phyloP scores from a whole-genome alignment of 257 asterid species.

The Solanum lycopersicoides region DNA sequence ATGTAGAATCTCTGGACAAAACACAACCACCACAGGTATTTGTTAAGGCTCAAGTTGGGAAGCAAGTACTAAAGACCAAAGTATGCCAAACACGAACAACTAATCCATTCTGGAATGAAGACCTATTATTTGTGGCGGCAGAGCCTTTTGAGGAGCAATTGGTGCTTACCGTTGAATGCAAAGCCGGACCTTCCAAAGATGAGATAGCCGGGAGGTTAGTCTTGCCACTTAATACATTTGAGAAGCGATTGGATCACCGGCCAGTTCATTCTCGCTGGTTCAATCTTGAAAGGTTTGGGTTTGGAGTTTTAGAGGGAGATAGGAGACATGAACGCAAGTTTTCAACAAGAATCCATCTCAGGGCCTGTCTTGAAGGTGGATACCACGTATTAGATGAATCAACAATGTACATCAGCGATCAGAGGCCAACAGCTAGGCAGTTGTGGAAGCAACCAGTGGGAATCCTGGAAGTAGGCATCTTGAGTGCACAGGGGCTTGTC shows the following conservation, averaged over 20 bases:
- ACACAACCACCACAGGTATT: constrained; percentile 41
- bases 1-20: constrained; percentile 41
- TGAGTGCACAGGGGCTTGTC: constrained; percentile 46
- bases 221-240: constrained; percentile 31
- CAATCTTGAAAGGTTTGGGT: constrained; percentile 45
- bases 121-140: constrained; percentile 53
- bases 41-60: constrained; percentile 69
- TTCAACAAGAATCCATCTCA: constrained; percentile 45
- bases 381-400: neutral
- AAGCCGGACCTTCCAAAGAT: constrained; percentile 24
- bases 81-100: constrained; percentile 30
- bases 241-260: constrained; percentile 49
- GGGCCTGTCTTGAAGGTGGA: constrained; percentile 2
- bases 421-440: constrained; percentile 37
- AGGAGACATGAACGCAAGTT: constrained; percentile 47
- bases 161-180: constrained; percentile 41
- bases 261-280: constrained; percentile 52
- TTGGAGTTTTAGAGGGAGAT: constrained; percentile 53
- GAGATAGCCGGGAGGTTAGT: constrained; percentile 40
- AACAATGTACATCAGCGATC: neutral
- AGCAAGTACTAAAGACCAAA: constrained; percentile 51
- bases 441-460: constrained; percentile 62
- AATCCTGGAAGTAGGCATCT: constrained; percentile 54
- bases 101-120: constrained; percentile 74
- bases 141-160: constrained; percentile 77